These are phyloP conservation scores for Aspergillus viridinutans DNA, from an alignment of 2,329 filamentous ascomycete species.

Conservation along the genomic window DNA sequence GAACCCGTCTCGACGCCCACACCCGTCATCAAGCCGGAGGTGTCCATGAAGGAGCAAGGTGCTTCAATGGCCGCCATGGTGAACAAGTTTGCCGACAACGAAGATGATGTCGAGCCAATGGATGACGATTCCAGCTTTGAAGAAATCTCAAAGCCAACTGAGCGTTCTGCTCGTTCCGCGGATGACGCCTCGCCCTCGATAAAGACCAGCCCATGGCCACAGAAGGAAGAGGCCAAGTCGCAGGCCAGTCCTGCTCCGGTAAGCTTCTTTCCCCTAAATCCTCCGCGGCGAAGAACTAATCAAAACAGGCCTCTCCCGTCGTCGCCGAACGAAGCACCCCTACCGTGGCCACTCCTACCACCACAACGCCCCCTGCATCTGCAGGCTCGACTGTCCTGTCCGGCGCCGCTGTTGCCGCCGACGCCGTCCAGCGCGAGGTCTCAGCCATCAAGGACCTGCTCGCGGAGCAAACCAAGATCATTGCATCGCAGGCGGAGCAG, in stretches of 20 bases:
- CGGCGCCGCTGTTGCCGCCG: conserved; percentile 35
- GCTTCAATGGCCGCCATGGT: conserved; percentile 81
- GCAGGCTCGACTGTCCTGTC: conserved; percentile 22
- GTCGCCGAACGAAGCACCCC: conserved; percentile 19
- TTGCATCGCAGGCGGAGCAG: conserved; percentile 71
- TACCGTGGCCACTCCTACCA: conserved; percentile 33
- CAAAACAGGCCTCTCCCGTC: conserved; percentile 13
- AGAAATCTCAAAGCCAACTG: conserved; percentile 71
- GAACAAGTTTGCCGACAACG: conserved; percentile 76
- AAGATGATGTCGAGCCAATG: conserved; percentile 53
- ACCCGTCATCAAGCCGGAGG: conserved; percentile 50
- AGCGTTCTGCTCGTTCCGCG: conserved; percentile 49
- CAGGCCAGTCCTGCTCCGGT: conserved; percentile 22
- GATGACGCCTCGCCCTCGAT: conserved; percentile 23
- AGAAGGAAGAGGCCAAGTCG: conserved; percentile 24
- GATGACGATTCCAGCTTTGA: conserved; percentile 79
- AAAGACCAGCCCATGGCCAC: conserved; percentile 27
- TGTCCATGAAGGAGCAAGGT: conserved; percentile 78
- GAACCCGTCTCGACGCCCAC: conserved; percentile 31
- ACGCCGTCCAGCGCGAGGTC: conserved; percentile 61
- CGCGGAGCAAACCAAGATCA: conserved; percentile 71
- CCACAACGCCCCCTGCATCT: conserved; percentile 31
- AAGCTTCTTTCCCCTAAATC: conserved; percentile 4
- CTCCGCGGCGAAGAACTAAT: neutral
- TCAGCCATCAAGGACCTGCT: conserved; percentile 74